Evolutionary conservation across 2,329 filamentous ascomycete species (phyloP), one percentile per base, ranked within the genome.

Genomic region (Proliferodiscus dingleyae): DNA sequence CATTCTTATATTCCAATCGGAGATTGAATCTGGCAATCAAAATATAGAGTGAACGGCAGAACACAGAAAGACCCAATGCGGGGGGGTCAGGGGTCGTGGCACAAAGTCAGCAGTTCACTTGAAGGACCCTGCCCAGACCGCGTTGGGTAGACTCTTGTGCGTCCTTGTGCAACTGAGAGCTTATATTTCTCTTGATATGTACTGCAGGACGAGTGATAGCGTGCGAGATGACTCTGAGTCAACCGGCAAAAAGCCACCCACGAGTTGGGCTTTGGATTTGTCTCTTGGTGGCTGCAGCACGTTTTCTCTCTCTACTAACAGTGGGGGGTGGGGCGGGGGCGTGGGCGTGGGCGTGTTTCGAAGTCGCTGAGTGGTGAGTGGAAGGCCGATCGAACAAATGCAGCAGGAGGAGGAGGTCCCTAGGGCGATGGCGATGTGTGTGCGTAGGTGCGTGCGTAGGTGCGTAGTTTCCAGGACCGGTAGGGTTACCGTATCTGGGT

Each of bases 331-430:
- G 33, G 44, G 32, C 6, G n/a, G 23, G n/a, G 7, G 36, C 11
- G 22, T 26, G 19, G 22, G n/a, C n/a, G n/a, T n/a, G n/a, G 28
- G 4, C 30, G 42, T 34, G 47, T 44, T 29, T 45, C 29, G 51
- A 51, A 50, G 53, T 47, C 47, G 49, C 45, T 43, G 34, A 22
- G 39, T 40, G 22, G 11, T 21, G 19, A 22, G 36, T 50, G 46
- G 42, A n/a, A n/a, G n/a, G n/a, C n/a, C n/a, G n/a, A n/a, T n/a
- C n/a, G n/a, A n/a, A n/a, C n/a, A n/a, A n/a, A n/a, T n/a, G n/a
- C n/a, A n/a, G n/a, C n/a, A n/a, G n/a, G n/a, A n/a, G n/a, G n/a
- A n/a, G n/a, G n/a, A n/a, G n/a, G n/a, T n/a, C n/a, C n/a, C n/a
- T n/a, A n/a, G n/a, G n/a, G n/a, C n/a, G n/a, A n/a, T n/a, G n/a